Conservation (phyloP, 2,329 filamentous ascomycete species). For the Colletotrichum eleusines region DNA sequence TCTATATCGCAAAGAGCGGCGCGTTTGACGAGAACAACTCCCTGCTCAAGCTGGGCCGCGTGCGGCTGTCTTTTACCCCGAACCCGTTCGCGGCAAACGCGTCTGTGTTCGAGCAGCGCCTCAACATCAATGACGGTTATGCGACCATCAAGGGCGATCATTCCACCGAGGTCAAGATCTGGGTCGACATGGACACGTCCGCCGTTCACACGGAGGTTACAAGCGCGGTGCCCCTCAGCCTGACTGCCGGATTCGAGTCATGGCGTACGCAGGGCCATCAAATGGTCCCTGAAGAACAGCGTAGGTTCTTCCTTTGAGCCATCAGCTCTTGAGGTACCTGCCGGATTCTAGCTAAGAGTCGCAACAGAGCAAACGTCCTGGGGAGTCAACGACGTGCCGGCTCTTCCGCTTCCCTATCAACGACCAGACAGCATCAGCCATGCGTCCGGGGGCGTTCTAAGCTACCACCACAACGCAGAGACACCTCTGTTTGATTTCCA, state of each 20-base stretch:
- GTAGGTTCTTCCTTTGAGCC: neutral
- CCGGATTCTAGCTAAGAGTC: neutral
- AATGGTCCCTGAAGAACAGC: neutral
- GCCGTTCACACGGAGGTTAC: neutral
- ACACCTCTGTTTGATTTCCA: neutral
- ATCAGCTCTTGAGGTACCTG: rapidly evolving
- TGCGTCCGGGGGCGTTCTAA: neutral
- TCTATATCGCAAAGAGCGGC: neutral
- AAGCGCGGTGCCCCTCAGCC: neutral
- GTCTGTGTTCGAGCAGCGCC: neutral
- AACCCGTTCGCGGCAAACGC: neutral
- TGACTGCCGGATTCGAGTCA: neutral
- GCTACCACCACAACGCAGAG: neutral
- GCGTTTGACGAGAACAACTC: neutral
- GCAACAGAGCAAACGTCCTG: neutral
- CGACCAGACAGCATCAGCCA: neutral
- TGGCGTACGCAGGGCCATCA: neutral
- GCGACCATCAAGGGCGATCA: neutral
- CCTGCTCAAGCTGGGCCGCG: neutral
- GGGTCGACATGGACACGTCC: neutral
- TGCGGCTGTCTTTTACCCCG: neutral
- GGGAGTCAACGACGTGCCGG: neutral
- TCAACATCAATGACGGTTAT: neutral
- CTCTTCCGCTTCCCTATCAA: neutral
- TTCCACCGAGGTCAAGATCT: neutral